A percentile compares a stretch with the other conserved stretches of the same genome.
Conservation (phyloP, 805 yeast genomes). For the Lipomyces sp. region DNA sequence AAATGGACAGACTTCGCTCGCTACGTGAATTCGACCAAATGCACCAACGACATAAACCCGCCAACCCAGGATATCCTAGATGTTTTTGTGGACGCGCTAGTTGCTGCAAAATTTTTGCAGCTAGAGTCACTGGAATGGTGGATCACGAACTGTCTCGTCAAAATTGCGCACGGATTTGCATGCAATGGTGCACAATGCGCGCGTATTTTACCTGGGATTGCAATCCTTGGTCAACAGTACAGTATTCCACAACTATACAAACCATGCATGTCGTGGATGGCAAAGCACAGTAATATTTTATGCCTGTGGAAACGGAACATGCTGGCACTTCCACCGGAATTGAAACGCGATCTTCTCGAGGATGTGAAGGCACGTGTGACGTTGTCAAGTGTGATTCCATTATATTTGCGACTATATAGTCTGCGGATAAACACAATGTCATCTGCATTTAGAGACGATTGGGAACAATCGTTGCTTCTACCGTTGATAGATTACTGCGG, state of each 20-base stretch:
- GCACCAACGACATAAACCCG: conserved; percentile 24
- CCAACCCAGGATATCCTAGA: conserved; percentile 26
- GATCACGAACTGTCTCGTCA: conserved; percentile 16
- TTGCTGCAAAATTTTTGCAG: conserved; percentile 27
- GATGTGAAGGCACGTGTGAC: conserved; percentile 17
- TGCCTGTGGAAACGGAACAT: conserved; percentile 23
- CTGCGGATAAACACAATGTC: conserved; percentile 16
- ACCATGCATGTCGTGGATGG: conserved; percentile 24
- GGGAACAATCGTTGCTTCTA: conserved; percentile 16
- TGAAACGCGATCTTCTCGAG: conserved; percentile 15
- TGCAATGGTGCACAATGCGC: conserved; percentile 26
- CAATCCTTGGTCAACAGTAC: conserved; percentile 22
- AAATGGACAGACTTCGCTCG: conserved; percentile 29
- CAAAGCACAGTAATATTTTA: conserved; percentile 20
- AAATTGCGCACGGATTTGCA: conserved; percentile 22
- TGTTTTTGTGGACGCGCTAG: conserved; percentile 22
- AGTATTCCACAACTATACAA: conserved; percentile 14
- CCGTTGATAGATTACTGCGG: conserved; percentile 21
- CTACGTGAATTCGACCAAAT: conserved; percentile 19
- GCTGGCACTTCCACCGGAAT: conserved; percentile 18
- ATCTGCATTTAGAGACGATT: conserved; percentile 22
- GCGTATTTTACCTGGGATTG: conserved; percentile 18
- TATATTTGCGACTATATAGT: conserved; percentile 18
- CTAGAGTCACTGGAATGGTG: conserved; percentile 25
- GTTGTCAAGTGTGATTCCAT: conserved; percentile 15